Percentiles rank a stretch among this genome's conserved stretches.
Evolutionary conservation across 2,329 filamentous ascomycete species (phyloP).

Genomic region (Fusarium sp.): DNA sequence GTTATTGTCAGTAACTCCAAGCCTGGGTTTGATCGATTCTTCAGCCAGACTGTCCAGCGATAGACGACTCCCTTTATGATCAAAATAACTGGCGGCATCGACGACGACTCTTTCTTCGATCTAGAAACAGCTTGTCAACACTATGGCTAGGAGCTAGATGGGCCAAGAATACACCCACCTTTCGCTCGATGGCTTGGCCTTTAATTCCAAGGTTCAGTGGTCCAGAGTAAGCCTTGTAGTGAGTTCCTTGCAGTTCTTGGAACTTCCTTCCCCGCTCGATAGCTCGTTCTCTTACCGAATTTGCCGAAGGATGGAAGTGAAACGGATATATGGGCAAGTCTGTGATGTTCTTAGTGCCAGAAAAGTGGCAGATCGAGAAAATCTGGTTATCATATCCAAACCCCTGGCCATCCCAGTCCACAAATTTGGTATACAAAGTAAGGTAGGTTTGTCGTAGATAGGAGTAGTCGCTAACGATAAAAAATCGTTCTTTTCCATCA

Average conservation of each 20-base stretch:
- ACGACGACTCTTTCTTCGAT: neutral
- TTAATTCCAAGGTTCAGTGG: accelerated
- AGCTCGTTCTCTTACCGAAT: neutral
- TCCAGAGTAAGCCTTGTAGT: neutral
- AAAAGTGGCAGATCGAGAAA: neutral
- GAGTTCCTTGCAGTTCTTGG: neutral
- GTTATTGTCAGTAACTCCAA: neutral
- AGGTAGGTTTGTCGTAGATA: too few relatives aligned
- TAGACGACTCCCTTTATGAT: neutral
- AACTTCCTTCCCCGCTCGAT: neutral
- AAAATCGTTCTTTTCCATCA: neutral
- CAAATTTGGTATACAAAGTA: neutral
- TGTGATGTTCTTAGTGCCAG: neutral
- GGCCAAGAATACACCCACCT: neutral
- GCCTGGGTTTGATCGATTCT: neutral
- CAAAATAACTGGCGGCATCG: neutral
- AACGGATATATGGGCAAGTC: neutral
- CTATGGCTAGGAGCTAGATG: accelerated
- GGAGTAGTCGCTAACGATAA: too few relatives aligned
- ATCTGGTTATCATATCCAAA: too few relatives aligned
- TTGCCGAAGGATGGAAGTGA: neutral
- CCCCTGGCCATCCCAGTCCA: neutral
- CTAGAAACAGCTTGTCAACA: neutral
- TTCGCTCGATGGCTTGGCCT: neutral
- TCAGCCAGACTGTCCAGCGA: neutral